Conservation (phyloP, 2,329 filamentous ascomycete genomes). For the Exophiala alcalophila region DNA sequence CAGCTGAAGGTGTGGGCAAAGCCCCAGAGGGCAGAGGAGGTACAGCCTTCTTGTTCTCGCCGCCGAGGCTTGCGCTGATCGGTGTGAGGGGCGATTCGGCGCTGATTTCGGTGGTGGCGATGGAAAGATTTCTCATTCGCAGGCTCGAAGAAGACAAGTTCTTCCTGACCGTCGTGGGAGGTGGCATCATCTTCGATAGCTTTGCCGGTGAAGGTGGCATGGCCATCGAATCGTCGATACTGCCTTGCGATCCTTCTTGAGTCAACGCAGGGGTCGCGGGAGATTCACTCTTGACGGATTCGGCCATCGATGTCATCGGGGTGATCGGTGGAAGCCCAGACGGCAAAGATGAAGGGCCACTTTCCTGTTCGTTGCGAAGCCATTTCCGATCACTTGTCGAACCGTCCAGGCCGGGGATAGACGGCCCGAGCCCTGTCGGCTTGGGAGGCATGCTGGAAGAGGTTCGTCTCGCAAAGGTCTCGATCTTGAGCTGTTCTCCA, state of each 20-base stretch:
- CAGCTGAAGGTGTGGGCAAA: conserved; percentile 64
- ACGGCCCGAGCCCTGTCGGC: conserved; percentile 31
- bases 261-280: conserved; percentile 42
- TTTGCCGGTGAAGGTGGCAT: conserved; percentile 37
- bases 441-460: conserved; percentile 32
- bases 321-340: conserved; percentile 25
- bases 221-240: conserved; percentile 36
- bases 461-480: conserved; percentile 54
- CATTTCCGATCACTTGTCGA: too few relatives aligned
- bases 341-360: conserved; percentile 9
- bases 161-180: conserved; percentile 52
- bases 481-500: conserved; percentile 80
- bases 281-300: conserved; percentile 40
- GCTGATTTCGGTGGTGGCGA: conserved; percentile 57
- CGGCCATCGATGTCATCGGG: conserved; percentile 28
- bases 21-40: conserved; percentile 53
- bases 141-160: conserved; percentile 70
- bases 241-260: conserved; percentile 46
- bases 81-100: conserved; percentile 74
- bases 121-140: conserved; percentile 70
- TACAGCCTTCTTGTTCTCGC: conserved; percentile 45
- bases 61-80: conserved; percentile 63
- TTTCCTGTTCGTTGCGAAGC: conserved; percentile 12
- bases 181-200: conserved; percentile 23
- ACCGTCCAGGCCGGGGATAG: conserved; percentile 35